A percentile compares a stretch with the other conserved stretches of the same genome.
phyloP scores from a whole-genome alignment of 495 filamentous ascomycete species.

The Platismatia glauca region DNA sequence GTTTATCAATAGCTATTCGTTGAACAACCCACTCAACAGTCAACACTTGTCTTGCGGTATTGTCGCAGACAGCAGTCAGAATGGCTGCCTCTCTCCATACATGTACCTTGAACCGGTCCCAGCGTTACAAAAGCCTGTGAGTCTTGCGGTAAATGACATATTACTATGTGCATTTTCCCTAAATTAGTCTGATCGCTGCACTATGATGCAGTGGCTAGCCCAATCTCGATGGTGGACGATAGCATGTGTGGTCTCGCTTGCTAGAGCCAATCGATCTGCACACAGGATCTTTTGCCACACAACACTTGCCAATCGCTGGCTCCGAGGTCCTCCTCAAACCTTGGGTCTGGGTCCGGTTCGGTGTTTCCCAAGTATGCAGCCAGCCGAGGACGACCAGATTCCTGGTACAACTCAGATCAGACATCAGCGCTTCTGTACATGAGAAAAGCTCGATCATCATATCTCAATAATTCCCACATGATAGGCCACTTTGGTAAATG shows the following conservation, averaged over 20 bases:
- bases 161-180: background rate
- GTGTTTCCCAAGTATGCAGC: background rate
- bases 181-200: background rate
- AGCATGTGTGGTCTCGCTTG: background rate
- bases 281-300: background rate
- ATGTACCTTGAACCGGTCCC: too few species aligned
- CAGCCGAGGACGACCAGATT: background rate
- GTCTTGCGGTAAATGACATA: background rate
- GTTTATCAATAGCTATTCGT: background rate
- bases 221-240: background rate
- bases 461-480: background rate
- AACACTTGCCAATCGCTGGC: background rate
- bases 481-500: background rate
- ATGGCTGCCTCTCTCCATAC: too few species aligned
- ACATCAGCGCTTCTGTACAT: background rate
- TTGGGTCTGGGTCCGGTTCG: conserved; percentile 1
- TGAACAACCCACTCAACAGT: background rate
- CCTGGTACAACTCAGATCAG: conserved; percentile 5
- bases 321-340: background rate
- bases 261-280: background rate
- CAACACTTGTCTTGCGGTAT: background rate
- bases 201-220: conserved; percentile 1
- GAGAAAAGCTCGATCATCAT: background rate
- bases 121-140: background rate
- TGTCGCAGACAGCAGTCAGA: too few species aligned